Conservation (phyloP, 176 grass and related monocot species). For the Raddia guianensis region DNA sequence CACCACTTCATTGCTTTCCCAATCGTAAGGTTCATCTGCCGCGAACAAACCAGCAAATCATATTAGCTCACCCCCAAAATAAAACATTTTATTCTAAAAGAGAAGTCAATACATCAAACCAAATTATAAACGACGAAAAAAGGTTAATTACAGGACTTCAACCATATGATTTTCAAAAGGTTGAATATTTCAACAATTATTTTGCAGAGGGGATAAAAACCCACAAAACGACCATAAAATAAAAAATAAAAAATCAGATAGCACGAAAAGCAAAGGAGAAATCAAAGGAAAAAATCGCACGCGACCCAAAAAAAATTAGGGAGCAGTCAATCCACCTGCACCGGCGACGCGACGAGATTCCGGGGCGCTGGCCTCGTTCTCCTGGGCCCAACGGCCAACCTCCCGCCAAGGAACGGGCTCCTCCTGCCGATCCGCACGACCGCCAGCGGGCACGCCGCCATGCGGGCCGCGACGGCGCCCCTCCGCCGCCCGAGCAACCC, state of each 20-base stretch:
- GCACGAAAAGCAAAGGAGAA: not conserved
- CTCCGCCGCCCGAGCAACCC: conserved; percentile 39
- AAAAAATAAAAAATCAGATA: not conserved
- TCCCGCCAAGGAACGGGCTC: conserved; percentile 52
- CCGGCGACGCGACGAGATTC: conserved; percentile 46
- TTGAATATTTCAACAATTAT: not conserved
- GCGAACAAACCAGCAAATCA: not conserved
- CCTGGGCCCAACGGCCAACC: conserved; percentile 49
- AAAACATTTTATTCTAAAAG: not conserved
- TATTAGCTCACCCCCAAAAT: not conserved
- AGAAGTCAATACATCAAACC: not conserved
- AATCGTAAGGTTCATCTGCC: conserved; percentile 68
- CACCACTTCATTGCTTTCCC: conserved; percentile 80
- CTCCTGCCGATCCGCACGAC: conserved; percentile 48
- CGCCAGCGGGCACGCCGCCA: conserved; percentile 25
- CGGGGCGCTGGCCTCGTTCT: conserved; percentile 40
- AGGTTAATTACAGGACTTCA: conserved; percentile 15
- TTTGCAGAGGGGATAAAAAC: not conserved
- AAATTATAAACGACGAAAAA: not conserved
- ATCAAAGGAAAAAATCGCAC: not conserved
- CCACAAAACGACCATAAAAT: not conserved
- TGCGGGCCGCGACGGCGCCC: conserved; percentile 41
- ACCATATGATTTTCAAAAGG: not conserved
- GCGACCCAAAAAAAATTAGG: not conserved
- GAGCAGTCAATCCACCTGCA: conserved; percentile 50